Evolutionary conservation across 495 filamentous ascomycete genomes (phyloP), one percentile per base, ranked within the genome.

Genomic region (Filosporella fistucella): DNA sequence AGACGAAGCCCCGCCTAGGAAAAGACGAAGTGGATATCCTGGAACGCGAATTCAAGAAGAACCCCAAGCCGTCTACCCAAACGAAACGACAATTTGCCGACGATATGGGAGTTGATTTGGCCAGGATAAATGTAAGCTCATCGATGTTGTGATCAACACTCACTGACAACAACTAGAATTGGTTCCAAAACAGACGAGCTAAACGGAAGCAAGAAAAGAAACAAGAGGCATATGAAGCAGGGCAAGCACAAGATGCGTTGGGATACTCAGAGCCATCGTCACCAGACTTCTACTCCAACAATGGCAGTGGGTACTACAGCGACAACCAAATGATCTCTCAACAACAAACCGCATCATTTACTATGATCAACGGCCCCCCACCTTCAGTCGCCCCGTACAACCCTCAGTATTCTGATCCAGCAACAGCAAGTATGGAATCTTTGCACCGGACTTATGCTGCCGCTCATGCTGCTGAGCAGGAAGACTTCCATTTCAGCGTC

Each of bases 131-230:
- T 55, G 87, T 90, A 68, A 49, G 82, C 80, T 42, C 13, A 16
- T 5, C 22, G 13, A 33, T 9, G 14, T 20, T 14, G 16, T 21
- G 7, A 17, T 44, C n/a, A 22, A 28, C 22, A 5, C 33, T 21
- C 18, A 38, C 16, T n/a, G 50, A 18, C n/a, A 10, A 26, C 5
- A 24, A 17, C 26, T 48, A 93, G 89, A 91, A 91, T 56, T 93
- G 89, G 89, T 95, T 91, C 64, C 88, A 94, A 62, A 94, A 93
- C 62, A 76, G 88, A 42, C 82, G 88, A 30, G 58, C 61, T 20
- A 57, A 60, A 18, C 22, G 55, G 30, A 62, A 59, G 61, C 54
- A 57, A 33, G 59, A 59, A 38, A 51, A 45, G 49, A 57, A 57
- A 47, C 51, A 58, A 20, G 55, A 55, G 32, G 55, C 58, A 2